phyloP scores from a whole-genome alignment of 1,139 yeast genomes.

The Debaryomyces psychrophilus region DNA sequence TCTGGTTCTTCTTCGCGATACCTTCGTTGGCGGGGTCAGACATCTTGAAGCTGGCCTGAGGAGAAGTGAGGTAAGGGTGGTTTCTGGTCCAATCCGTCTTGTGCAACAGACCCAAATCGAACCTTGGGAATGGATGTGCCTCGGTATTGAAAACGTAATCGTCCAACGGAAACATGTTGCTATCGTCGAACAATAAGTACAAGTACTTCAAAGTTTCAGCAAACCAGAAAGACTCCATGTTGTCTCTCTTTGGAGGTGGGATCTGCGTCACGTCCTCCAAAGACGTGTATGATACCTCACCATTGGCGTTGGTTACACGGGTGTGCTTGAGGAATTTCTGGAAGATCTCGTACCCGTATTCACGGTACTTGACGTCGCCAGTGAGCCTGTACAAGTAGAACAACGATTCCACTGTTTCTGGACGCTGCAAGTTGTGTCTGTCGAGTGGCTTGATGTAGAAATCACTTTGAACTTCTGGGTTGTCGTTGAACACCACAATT shows the following conservation, averaged over 20 bases:
- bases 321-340: conserved; percentile 67
- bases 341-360: conserved; percentile 91
- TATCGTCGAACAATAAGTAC: conserved; percentile 76
- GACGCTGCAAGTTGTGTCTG: conserved; percentile 85
- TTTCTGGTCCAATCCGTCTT: conserved; percentile 66
- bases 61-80: conserved; percentile 11
- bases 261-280: conserved; percentile 68
- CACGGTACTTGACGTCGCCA: conserved; percentile 77
- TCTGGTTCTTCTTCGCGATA: conserved; percentile 27
- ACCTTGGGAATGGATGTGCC: conserved; percentile 88
- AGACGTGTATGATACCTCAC: conserved; percentile 64
- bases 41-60: background rate
- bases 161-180: conserved; percentile 58
- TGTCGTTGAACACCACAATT: conserved; percentile 74
- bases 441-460: conserved; percentile 73
- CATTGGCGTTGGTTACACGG: conserved; percentile 51
- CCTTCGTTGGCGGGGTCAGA: conserved; percentile 3
- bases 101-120: conserved; percentile 56
- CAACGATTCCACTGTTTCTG: conserved; percentile 91
- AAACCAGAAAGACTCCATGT: conserved; percentile 92
- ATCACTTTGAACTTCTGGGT: conserved; percentile 42
- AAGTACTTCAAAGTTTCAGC: conserved; percentile 92
- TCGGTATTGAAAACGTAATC: conserved; percentile 86
- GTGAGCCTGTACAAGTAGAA: conserved; percentile 82
- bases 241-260: conserved; percentile 61